phyloP scores from a whole-genome alignment of 208 protist species.

The Crithidia fasciculata region DNA sequence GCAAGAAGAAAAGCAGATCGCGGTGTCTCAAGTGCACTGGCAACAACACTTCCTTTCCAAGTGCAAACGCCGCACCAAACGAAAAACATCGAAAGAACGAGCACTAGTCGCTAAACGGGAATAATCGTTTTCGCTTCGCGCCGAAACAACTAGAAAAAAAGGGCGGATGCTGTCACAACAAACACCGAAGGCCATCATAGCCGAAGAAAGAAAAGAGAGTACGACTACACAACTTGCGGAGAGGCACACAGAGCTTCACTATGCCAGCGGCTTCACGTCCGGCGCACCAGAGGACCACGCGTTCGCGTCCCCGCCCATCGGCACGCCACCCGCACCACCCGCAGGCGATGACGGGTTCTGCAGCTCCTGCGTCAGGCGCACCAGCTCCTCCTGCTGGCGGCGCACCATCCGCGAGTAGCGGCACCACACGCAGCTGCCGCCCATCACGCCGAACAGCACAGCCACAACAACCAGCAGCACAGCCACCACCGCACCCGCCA shows the following conservation, averaged over 20 bases:
- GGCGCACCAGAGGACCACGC: constrained; percentile 9
- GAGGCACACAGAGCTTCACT: background rate
- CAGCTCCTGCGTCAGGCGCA: constrained; percentile 23
- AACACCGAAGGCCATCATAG: too few species aligned
- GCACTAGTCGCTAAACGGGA: too few species aligned
- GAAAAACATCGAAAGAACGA: too few species aligned
- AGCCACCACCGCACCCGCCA: constrained; percentile 9
- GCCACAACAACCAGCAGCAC: constrained; percentile 28
- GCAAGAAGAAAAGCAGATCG: too few species aligned
- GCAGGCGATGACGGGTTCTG: background rate
- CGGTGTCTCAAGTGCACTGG: too few species aligned
- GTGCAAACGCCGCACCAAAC: too few species aligned
- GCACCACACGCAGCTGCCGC: constrained; percentile 41
- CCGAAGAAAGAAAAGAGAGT: too few species aligned
- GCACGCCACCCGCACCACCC: background rate
- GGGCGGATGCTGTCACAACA: too few species aligned
- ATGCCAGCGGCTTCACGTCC: background rate
- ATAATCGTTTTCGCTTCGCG: too few species aligned
- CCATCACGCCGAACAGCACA: constrained; percentile 31
- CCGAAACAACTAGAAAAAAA: too few species aligned
- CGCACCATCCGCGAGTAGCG: constrained; percentile 36
- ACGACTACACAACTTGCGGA: too few species aligned
- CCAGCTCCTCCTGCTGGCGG: constrained; percentile 31
- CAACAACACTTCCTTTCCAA: too few species aligned
- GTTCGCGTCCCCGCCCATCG: background rate